These are phyloP conservation scores for Wickerhamomyces canadensis DNA, from an alignment of 805 yeast species.

Conservation along the genomic window DNA sequence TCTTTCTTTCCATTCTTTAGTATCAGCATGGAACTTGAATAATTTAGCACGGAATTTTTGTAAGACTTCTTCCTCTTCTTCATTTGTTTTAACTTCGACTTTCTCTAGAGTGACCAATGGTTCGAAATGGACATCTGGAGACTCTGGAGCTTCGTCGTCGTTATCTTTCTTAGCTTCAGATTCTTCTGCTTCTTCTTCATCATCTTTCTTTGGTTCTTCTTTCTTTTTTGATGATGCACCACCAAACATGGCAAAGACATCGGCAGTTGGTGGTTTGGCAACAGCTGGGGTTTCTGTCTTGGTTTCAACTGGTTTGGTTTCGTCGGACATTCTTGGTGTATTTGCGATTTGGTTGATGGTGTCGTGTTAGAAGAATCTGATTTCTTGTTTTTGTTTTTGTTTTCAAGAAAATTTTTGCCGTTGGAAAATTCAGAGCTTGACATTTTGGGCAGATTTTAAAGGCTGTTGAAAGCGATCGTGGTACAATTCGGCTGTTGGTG, in stretches of 20 bases:
- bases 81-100: conserved; percentile 94
- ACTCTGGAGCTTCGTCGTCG: conserved; percentile 33
- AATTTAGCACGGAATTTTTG: conserved; percentile 91
- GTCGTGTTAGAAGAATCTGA: conserved; percentile 18
- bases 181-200: conserved; percentile 23
- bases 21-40: conserved; percentile 80
- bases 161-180: conserved; percentile 32
- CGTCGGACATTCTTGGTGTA: conserved; percentile 22
- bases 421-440: too few species aligned
- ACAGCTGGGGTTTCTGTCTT: conserved; percentile 8
- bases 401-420: conserved; percentile 2
- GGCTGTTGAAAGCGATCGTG: too few species aligned
- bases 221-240: conserved; percentile 71
- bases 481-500: too few species aligned
- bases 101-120: conserved; percentile 93
- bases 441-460: too few species aligned
- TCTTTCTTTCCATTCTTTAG: conserved; percentile 98
- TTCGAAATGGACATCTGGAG: conserved; percentile 77
- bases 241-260: conserved; percentile 93
- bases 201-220: conserved; percentile 28
- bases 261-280: conserved; percentile 68
- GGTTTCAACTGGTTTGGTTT: conserved; percentile 20
- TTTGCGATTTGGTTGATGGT: conserved; percentile 1
- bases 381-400: neutral
- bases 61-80: conserved; percentile 79